These are phyloP conservation scores for Penicillium sp. DNA, from an alignment of 2,329 filamentous ascomycete species.

Conservation along the genomic window DNA sequence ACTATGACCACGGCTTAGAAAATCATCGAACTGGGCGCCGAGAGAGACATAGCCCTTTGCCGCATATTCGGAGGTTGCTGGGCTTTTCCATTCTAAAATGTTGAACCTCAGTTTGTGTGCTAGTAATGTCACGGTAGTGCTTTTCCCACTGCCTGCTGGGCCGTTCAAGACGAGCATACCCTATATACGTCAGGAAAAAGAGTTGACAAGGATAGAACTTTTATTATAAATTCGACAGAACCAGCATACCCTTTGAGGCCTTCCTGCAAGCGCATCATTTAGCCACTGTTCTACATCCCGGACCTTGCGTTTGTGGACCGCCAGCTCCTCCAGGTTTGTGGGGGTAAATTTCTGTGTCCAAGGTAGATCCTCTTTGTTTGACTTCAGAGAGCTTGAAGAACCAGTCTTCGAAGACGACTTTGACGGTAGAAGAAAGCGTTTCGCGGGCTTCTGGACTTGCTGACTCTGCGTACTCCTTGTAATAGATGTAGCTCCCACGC, in stretches of 20 bases:
- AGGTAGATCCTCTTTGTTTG: slow-evolving; percentile 63
- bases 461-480: slow-evolving; percentile 17
- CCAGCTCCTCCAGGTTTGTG: slow-evolving; percentile 76
- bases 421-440: slow-evolving; percentile 34
- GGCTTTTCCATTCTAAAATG: slow-evolving; percentile 90
- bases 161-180: slow-evolving; percentile 85
- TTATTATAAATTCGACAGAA: not conserved
- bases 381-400: slow-evolving; percentile 17
- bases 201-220: not conserved
- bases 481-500: slow-evolving; percentile 13
- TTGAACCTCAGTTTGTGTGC: slow-evolving; percentile 77
- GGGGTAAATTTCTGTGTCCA: slow-evolving; percentile 90
- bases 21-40: slow-evolving; percentile 87
- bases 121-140: slow-evolving; percentile 79
- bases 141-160: slow-evolving; percentile 90
- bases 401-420: not conserved
- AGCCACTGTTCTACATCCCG: slow-evolving; percentile 84
- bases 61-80: slow-evolving; percentile 64
- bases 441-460: slow-evolving; percentile 21
- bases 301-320: slow-evolving; percentile 94
- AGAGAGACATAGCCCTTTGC: slow-evolving; percentile 70
- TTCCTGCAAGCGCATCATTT: slow-evolving; percentile 70
- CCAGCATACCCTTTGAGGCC: slow-evolving; percentile 43
- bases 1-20: slow-evolving; percentile 78
- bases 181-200: slow-evolving; percentile 51